phyloP scores from a whole-genome alignment of 306 rosid genomes.

The Begonia peltatifolia region DNA sequence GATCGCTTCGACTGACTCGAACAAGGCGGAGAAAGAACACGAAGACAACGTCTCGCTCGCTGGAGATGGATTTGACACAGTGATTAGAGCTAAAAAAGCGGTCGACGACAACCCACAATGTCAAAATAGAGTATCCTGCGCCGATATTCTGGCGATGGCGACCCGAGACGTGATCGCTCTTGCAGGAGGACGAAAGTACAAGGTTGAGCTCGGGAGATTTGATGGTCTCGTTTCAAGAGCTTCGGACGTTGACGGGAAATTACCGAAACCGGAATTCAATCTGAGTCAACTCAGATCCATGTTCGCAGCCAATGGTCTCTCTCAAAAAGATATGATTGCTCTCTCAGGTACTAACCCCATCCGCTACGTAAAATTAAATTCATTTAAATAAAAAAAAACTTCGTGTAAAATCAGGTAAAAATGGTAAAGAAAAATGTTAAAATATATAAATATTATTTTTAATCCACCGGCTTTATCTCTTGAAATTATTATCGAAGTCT shows the following conservation, averaged over 20 bases:
- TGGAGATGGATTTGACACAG: slow-evolving; percentile 65
- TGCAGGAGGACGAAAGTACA: slow-evolving; percentile 54
- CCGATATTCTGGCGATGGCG: slow-evolving; percentile 67
- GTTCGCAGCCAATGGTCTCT: slow-evolving; percentile 41
- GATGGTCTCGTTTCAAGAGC: slow-evolving; percentile 49
- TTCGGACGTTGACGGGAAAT: slow-evolving; percentile 39
- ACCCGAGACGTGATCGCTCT: slow-evolving; percentile 49
- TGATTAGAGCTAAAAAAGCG: slow-evolving; percentile 48
- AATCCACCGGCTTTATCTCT: too few relatives aligned
- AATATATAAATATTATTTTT: background rate
- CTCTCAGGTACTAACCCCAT: slow-evolving; percentile 38
- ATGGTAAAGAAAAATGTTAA: background rate
- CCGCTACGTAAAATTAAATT: too few relatives aligned
- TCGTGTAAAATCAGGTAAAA: too few relatives aligned
- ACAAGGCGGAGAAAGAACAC: slow-evolving; percentile 52
- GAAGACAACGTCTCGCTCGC: slow-evolving; percentile 59
- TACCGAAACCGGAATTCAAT: slow-evolving; percentile 41
- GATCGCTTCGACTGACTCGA: slow-evolving; percentile 25
- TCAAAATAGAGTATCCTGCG: slow-evolving; percentile 51
- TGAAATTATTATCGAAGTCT: background rate
- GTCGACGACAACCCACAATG: slow-evolving; percentile 44
- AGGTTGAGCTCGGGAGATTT: slow-evolving; percentile 53
- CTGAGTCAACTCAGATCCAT: slow-evolving; percentile 44
- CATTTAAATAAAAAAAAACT: too few relatives aligned
- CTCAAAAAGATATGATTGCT: slow-evolving; percentile 53